A percentile compares a stretch with the other conserved stretches of the same genome.
Conservation (phyloP, 441 rosid genomes). For the Theobroma grandiflorum region DNA sequence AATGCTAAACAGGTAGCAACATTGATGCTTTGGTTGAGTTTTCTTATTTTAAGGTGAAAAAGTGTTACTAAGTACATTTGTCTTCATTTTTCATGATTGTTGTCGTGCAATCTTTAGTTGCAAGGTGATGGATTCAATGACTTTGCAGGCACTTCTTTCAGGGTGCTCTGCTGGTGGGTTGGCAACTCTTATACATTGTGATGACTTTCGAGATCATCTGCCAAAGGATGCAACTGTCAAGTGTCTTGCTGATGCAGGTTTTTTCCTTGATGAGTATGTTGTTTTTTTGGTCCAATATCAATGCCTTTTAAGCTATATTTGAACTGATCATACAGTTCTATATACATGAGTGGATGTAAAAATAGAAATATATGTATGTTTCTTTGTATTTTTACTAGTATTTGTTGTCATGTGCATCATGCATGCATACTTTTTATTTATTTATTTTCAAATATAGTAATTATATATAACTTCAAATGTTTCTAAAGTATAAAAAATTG, state of each 20-base stretch:
- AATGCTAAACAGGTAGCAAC: slow-evolving; percentile 69
- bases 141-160: slow-evolving; percentile 79
- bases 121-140: slow-evolving; percentile 14
- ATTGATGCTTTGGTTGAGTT: slow-evolving; percentile 10
- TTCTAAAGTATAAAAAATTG: too few relatives aligned
- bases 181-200: slow-evolving; percentile 91
- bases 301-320: slow-evolving; percentile 14
- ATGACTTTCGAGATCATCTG: slow-evolving; percentile 68
- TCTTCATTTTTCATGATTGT: background rate
- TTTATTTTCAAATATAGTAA: too few relatives aligned
- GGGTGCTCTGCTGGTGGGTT: slow-evolving; percentile 99
- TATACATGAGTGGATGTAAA: background rate
- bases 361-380: background rate
- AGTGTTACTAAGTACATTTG: background rate
- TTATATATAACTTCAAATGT: too few relatives aligned
- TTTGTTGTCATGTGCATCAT: too few relatives aligned
- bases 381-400: background rate
- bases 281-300: slow-evolving; percentile 9
- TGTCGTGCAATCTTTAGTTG: slow-evolving; percentile 3
- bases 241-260: slow-evolving; percentile 94
- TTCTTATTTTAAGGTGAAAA: slow-evolving; percentile 3
- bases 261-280: slow-evolving; percentile 93
- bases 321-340: background rate
- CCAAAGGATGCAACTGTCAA: slow-evolving; percentile 76
- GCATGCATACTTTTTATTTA: too few relatives aligned